Conservation (phyloP, 331 rosid species). For the Stylosanthes scabra region DNA sequence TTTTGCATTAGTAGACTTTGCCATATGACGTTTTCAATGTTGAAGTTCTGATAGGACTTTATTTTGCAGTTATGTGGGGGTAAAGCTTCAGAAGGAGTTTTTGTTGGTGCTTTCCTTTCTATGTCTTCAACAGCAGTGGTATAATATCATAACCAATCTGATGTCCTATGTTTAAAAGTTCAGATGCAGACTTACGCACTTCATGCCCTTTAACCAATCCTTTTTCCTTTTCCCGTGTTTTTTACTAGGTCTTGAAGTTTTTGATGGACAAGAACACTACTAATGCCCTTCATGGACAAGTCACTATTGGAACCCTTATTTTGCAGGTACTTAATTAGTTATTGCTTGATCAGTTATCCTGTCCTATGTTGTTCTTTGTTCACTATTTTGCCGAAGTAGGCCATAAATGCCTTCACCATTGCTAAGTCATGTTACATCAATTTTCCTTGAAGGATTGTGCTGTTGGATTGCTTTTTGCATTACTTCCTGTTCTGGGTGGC, state of each 20-base stretch:
- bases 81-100: conserved; percentile 91
- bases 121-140: conserved; percentile 99
- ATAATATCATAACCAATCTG: conserved; percentile 37
- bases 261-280: conserved; percentile 89
- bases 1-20: conserved; percentile 33
- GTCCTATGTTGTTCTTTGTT: conserved; percentile 4
- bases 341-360: conserved; percentile 21
- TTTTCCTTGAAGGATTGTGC: conserved; percentile 79
- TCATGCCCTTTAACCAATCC: conserved; percentile 5
- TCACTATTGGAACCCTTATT: conserved; percentile 90
- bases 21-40: conserved; percentile 36
- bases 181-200: conserved; percentile 25
- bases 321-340: conserved; percentile 69
- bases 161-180: conserved; percentile 16
- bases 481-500: conserved; percentile 97
- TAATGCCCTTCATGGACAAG: conserved; percentile 94
- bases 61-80: conserved; percentile 94
- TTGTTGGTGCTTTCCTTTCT: conserved; percentile 88
- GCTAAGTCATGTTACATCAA: conserved; percentile 32
- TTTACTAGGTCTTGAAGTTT: conserved; percentile 82
- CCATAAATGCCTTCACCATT: conserved; percentile 23
- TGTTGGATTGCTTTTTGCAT: conserved; percentile 97
- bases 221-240: conserved; percentile 33
- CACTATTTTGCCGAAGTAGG: conserved; percentile 26
- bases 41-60: conserved; percentile 40